Percentiles rank a stretch among this genome's conserved stretches.
These are phyloP conservation scores for Aspergillus amoenus DNA, from an alignment of 2,329 filamentous ascomycete species.

Conservation along the genomic window DNA sequence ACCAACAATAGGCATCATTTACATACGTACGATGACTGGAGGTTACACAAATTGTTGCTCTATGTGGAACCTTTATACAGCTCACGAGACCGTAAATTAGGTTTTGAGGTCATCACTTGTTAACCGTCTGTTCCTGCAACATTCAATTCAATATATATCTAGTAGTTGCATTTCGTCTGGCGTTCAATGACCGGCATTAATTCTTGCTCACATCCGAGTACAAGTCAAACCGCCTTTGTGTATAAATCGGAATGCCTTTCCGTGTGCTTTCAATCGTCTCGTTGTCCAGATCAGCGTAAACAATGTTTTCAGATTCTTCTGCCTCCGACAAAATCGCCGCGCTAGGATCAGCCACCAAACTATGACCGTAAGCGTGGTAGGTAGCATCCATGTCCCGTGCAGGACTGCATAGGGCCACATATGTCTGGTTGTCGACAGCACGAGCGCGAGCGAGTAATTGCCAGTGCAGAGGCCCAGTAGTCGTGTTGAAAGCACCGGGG, in stretches of 20 bases:
- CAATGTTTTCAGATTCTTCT: constrained; percentile 72
- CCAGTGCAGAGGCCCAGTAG: constrained; percentile 92
- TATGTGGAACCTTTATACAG: neutral
- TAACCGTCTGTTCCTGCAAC: neutral
- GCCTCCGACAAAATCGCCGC: constrained; percentile 78
- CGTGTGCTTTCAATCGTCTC: constrained; percentile 71
- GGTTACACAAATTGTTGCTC: neutral
- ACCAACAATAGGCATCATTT: neutral
- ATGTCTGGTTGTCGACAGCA: constrained; percentile 91
- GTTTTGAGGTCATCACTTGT: neutral
- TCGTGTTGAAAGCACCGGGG: constrained; percentile 95
- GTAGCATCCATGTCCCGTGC: constrained; percentile 73
- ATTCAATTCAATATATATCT: neutral
- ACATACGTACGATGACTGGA: neutral
- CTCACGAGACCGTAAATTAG: neutral
- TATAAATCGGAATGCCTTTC: constrained; percentile 78
- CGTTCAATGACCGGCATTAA: neutral
- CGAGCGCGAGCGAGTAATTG: constrained; percentile 75
- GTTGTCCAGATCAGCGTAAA: constrained; percentile 69
- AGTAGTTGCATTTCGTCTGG: neutral
- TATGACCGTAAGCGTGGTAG: constrained; percentile 93
- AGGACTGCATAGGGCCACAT: constrained; percentile 89
- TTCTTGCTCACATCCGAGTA: constrained; percentile 78
- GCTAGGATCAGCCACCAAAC: constrained; percentile 82
- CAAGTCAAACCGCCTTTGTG: constrained; percentile 88